These are phyloP conservation scores for Tolypocladium pustulatum DNA, from an alignment of 2,329 filamentous ascomycete species.

Conservation along the genomic window DNA sequence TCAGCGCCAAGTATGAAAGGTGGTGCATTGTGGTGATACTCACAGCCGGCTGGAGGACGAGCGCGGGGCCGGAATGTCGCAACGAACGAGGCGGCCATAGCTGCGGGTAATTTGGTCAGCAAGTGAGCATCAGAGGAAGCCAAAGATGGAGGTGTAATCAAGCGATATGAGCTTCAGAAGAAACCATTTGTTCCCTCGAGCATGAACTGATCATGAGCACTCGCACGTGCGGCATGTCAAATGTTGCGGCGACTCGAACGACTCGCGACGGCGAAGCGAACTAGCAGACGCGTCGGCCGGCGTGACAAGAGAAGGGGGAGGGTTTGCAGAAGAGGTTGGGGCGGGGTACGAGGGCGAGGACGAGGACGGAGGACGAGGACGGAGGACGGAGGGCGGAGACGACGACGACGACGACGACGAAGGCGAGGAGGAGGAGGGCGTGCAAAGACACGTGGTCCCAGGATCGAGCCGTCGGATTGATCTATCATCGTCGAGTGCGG, in stretches of 20 bases:
- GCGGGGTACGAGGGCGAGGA: conserved; percentile 11
- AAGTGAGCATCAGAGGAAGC: conserved; percentile 21
- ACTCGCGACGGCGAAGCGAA: conserved; percentile 13
- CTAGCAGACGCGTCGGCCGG: conserved; percentile 16
- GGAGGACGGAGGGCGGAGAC: conserved; percentile 10
- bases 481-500: conserved; percentile 27
- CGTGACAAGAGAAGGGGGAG: conserved; percentile 10
- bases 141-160: conserved; percentile 4
- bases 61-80: conserved; percentile 92
- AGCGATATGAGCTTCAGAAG: neutral
- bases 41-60: conserved; percentile 92
- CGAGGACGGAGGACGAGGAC: conserved; percentile 6
- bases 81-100: conserved; percentile 95
- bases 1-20: neutral
- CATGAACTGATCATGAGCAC: conserved; percentile 6
- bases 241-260: conserved; percentile 13
- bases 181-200: conserved; percentile 2
- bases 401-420: conserved; percentile 17
- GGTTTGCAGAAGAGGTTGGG: conserved; percentile 8
- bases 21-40: conserved; percentile 30
- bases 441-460: conserved; percentile 11
- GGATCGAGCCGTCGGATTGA: conserved; percentile 13
- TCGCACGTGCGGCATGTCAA: conserved; percentile 10
- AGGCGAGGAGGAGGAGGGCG: conserved; percentile 11
- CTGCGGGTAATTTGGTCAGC: conserved; percentile 43